Conservation (phyloP, 768 basidiomycete species). For the Kwoniella mangroviensis region DNA sequence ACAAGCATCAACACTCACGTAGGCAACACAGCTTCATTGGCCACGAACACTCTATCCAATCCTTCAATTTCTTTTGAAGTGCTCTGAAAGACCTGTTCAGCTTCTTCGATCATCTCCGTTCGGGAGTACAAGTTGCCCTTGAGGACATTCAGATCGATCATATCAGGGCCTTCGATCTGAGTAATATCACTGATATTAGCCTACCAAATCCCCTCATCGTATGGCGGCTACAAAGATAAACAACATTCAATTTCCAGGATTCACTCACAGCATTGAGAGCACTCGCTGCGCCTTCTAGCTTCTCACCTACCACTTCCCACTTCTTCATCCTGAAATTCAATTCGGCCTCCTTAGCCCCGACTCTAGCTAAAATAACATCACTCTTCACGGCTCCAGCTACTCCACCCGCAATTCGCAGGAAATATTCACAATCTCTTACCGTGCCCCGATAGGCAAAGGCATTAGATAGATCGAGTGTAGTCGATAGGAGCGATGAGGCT, state of each 20-base stretch:
- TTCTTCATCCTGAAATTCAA: slow-evolving; percentile 66
- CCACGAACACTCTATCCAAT: slow-evolving; percentile 60
- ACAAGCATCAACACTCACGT: slow-evolving; percentile 31
- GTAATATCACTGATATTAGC: slow-evolving; percentile 7
- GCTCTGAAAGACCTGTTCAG: slow-evolving; percentile 63
- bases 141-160: slow-evolving; percentile 39
- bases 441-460: slow-evolving; percentile 77
- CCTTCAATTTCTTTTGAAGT: slow-evolving; percentile 56
- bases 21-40: slow-evolving; percentile 41
- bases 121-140: slow-evolving; percentile 41
- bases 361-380: slow-evolving; percentile 69
- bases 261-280: slow-evolving; percentile 28
- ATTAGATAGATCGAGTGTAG: slow-evolving; percentile 69
- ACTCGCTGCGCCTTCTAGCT: slow-evolving; percentile 44
- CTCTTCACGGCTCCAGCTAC: slow-evolving; percentile 73
- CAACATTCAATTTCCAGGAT: too few relatives aligned
- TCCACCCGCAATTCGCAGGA: slow-evolving; percentile 74
- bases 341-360: slow-evolving; percentile 71
- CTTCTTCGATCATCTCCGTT: slow-evolving; percentile 62
- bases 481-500: slow-evolving; percentile 65
- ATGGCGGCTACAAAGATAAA: not conserved
- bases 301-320: slow-evolving; percentile 57
- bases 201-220: not conserved
- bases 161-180: slow-evolving; percentile 41
- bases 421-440: slow-evolving; percentile 81